Percentiles rank a stretch among this genome's conserved stretches.
These are phyloP conservation scores for Colletotrichum kahawae DNA, from an alignment of 2,329 filamentous ascomycete genomes.

Conservation along the genomic window DNA sequence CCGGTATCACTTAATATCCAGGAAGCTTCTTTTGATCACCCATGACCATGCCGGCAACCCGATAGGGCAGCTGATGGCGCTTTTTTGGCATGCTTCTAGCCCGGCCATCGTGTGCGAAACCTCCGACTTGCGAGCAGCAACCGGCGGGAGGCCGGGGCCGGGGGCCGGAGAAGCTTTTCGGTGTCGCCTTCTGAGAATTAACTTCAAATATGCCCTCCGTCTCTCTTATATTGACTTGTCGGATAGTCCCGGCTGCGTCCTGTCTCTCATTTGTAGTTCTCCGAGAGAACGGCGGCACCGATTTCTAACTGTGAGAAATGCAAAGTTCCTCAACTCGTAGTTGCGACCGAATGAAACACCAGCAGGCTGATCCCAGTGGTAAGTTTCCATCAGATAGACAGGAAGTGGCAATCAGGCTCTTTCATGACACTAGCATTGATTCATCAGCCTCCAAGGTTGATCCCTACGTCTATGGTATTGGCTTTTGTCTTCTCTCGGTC, in stretches of 20 bases:
- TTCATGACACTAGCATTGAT: constrained; percentile 20
- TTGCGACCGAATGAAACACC: background rate
- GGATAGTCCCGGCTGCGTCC: background rate
- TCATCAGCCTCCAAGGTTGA: constrained; percentile 19
- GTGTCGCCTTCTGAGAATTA: background rate
- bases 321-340: background rate
- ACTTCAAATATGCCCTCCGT: background rate
- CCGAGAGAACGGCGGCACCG: background rate
- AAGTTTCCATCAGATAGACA: background rate
- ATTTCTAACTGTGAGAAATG: background rate
- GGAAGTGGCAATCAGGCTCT: background rate
- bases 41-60: background rate
- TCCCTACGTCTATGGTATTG: constrained; percentile 21
- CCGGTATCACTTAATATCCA: background rate
- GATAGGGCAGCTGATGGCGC: background rate
- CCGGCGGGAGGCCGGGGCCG: background rate
- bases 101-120: background rate
- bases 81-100: background rate
- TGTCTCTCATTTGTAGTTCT: background rate
- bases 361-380: background rate
- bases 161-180: background rate
- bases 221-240: background rate
- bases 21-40: background rate
- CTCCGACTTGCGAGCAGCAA: background rate
- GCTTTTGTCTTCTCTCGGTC: constrained; percentile 4